Conservation (phyloP, 1,284 basidiomycete genomes). For the Melampsora americana region DNA sequence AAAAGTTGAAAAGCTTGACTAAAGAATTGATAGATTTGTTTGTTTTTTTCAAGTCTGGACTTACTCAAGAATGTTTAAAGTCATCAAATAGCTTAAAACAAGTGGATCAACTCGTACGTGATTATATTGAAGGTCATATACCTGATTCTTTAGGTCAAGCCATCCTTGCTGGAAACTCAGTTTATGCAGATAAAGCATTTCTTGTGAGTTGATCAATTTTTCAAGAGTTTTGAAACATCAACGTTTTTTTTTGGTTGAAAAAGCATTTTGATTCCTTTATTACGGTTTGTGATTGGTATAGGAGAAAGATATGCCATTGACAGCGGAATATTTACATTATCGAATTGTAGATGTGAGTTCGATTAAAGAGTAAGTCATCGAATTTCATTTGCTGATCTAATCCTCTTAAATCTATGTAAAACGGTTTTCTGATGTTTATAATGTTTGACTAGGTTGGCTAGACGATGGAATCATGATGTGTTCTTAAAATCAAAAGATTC, state of each 20-base stretch:
- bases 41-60: constrained; percentile 12
- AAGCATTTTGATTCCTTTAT: neutral
- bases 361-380: constrained; percentile 26
- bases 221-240: no score
- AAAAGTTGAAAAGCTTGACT: neutral
- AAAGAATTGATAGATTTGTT: neutral
- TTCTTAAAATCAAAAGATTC: constrained; percentile 19
- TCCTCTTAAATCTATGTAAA: no score
- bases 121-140: constrained; percentile 47
- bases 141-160: constrained; percentile 45
- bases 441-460: constrained; percentile 41
- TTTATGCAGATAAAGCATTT: constrained; percentile 54
- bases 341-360: constrained; percentile 42
- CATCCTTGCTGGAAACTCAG: constrained; percentile 52
- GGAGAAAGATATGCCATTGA: constrained; percentile 34
- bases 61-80: constrained; percentile 17
- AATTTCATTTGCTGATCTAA: neutral
- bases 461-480: constrained; percentile 33
- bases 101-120: constrained; percentile 20
- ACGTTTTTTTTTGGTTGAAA: no score
- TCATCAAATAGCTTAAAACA: constrained; percentile 45
- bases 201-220: constrained; percentile 44
- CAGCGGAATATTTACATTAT: constrained; percentile 37
- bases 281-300: neutral
- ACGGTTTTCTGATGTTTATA: no score